phyloP scores from a whole-genome alignment of 768 basidiomycete species.

The Boletellus emodensis region DNA sequence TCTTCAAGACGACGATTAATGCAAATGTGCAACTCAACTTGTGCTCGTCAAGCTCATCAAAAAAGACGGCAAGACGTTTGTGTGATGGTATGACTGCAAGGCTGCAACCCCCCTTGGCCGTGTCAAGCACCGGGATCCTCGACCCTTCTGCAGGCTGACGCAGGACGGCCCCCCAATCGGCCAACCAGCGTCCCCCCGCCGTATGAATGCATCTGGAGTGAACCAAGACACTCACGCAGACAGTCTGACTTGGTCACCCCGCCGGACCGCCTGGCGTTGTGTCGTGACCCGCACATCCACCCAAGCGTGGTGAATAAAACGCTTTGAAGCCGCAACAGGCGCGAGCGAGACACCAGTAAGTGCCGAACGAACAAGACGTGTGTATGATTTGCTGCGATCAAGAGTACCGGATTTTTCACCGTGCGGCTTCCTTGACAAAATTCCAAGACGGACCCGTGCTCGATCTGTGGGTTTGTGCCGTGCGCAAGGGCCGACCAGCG shows the following conservation, averaged over 20 bases:
- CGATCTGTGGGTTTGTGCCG: conserved; percentile 2
- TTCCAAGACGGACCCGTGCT: conserved; percentile 3
- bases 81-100: conserved; percentile 28
- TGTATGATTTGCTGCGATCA: conserved; percentile 20
- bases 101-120: conserved; percentile 2
- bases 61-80: conserved; percentile 17
- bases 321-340: conserved; percentile 14
- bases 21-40: conserved; percentile 25
- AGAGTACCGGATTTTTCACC: conserved; percentile 27
- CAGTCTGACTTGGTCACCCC: conserved; percentile 13
- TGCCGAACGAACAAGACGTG: conserved; percentile 18
- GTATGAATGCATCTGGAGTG: conserved; percentile 24
- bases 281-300: conserved; percentile 1
- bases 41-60: conserved; percentile 26
- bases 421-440: conserved; percentile 13
- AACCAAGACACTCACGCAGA: conserved; percentile 30
- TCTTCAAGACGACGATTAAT: conserved; percentile 25
- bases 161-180: conserved; percentile 1
- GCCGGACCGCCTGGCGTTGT: neutral
- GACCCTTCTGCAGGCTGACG: neutral
- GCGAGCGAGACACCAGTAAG: conserved; percentile 20
- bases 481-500: neutral
- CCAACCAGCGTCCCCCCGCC: conserved; percentile 20
- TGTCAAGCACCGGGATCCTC: conserved; percentile 7
- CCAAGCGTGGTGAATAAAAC: conserved; percentile 8